A percentile compares a stretch with the other conserved stretches of the same genome.
phyloP scores from a whole-genome alignment of 495 filamentous ascomycete species.

The Neurospora africana region DNA sequence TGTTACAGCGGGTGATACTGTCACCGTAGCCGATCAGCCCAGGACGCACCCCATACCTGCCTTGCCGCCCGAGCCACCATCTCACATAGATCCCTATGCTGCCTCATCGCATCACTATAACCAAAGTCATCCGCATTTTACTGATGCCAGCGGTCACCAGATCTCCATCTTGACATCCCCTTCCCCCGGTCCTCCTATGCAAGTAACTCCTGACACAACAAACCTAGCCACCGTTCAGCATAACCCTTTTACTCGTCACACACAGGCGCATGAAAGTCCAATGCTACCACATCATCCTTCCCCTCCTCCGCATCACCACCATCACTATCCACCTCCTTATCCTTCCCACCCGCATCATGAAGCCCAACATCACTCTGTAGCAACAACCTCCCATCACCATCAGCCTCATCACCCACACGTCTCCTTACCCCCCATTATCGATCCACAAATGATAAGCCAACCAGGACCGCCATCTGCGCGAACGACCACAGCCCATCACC shows the following conservation, averaged over 20 bases:
- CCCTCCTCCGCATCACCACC: slow-evolving; percentile 18
- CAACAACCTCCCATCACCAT: not conserved
- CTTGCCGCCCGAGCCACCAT: slow-evolving; percentile 12
- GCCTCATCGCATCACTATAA: slow-evolving; percentile 14
- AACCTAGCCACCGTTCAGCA: not conserved
- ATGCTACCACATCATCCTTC: not conserved
- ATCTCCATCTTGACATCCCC: slow-evolving; percentile 21
- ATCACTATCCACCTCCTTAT: slow-evolving; percentile 15
- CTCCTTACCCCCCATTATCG: slow-evolving; percentile 21
- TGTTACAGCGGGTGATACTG: not conserved
- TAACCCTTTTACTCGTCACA: not conserved
- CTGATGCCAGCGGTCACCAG: slow-evolving; percentile 21
- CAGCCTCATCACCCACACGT: slow-evolving; percentile 20
- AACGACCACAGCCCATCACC: slow-evolving; percentile 11
- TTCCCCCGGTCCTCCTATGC: slow-evolving; percentile 4
- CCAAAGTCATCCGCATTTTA: slow-evolving; percentile 12
- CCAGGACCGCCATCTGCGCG: slow-evolving; percentile 9
- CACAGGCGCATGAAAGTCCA: not conserved
- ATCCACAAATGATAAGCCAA: slow-evolving; percentile 41
- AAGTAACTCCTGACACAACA: not conserved
- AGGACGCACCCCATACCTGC: slow-evolving; percentile 14
- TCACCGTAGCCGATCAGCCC: not conserved
- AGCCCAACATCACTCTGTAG: slow-evolving; percentile 4
- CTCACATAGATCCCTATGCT: slow-evolving; percentile 14
- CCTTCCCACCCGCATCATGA: slow-evolving; percentile 14